phyloP scores from a whole-genome alignment of 2,329 filamentous ascomycete species.

The Thielaviopsis ethacetica region DNA sequence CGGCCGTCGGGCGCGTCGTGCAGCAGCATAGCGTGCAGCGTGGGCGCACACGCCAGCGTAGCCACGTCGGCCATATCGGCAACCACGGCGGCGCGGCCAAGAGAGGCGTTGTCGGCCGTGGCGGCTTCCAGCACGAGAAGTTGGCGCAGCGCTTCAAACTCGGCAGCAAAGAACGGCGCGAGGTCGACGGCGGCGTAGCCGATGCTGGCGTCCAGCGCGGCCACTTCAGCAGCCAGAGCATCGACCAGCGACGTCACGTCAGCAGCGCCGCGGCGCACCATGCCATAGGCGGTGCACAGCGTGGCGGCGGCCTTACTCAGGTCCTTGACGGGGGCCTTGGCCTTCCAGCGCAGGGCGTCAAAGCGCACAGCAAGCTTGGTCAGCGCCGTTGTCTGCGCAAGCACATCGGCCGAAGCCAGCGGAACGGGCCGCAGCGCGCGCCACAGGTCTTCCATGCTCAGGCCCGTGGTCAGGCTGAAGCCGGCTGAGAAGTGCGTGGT shows the following conservation, averaged over 20 bases:
- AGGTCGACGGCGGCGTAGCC: constrained; percentile 25
- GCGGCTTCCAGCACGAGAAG: constrained; percentile 26
- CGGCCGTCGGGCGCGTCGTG: constrained; percentile 19
- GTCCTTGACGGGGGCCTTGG: constrained; percentile 32
- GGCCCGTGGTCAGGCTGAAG: constrained; percentile 57
- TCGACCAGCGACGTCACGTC: constrained; percentile 31
- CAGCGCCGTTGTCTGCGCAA: constrained; percentile 33
- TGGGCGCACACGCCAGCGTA: constrained; percentile 31
- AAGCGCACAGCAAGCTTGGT: constrained; percentile 42
- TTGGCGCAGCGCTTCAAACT: constrained; percentile 43
- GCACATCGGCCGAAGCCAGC: constrained; percentile 27
- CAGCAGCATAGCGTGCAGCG: constrained; percentile 27
- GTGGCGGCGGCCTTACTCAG: constrained; percentile 37
- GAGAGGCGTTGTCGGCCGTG: no score
- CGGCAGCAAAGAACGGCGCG: constrained; percentile 32
- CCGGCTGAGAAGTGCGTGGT: constrained; percentile 46
- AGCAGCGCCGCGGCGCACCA: constrained; percentile 30
- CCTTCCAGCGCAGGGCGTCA: constrained; percentile 43
- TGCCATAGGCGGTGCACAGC: constrained; percentile 37
- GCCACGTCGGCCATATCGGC: constrained; percentile 21
- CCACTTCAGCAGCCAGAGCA: constrained; percentile 34
- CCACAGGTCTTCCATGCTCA: constrained; percentile 73
- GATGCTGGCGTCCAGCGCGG: constrained; percentile 30
- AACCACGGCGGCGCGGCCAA: neutral
- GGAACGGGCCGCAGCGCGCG: constrained; percentile 48